phyloP scores from a whole-genome alignment of 1,139 yeast genomes.

The Lodderomyces margitis region DNA sequence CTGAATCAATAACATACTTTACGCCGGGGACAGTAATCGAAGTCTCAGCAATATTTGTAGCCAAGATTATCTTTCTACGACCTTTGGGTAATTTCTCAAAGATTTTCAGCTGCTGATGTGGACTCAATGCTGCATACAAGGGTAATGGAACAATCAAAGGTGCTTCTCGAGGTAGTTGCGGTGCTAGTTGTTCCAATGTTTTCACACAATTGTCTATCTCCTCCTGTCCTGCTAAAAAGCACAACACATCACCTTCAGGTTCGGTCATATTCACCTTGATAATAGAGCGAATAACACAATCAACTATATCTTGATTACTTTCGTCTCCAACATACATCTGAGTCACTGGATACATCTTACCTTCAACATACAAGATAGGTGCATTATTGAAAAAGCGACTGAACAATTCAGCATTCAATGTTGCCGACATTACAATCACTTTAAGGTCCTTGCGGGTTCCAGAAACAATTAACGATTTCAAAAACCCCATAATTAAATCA shows the following conservation, averaged over 20 bases:
- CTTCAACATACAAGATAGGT: slow-evolving; percentile 82
- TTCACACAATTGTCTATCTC: slow-evolving; percentile 87
- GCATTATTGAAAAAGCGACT: slow-evolving; percentile 74
- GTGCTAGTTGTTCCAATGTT: slow-evolving; percentile 58
- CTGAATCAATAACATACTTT: slow-evolving; percentile 90
- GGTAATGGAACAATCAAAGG: slow-evolving; percentile 80
- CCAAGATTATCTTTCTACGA: slow-evolving; percentile 78
- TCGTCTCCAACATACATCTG: slow-evolving; percentile 55
- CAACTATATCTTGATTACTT: slow-evolving; percentile 74
- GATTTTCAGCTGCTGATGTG: slow-evolving; percentile 74
- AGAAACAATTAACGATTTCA: slow-evolving; percentile 58
- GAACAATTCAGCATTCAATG: slow-evolving; percentile 89
- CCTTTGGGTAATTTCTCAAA: slow-evolving; percentile 59
- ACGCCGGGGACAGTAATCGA: slow-evolving; percentile 95
- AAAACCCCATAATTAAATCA: slow-evolving; percentile 83
- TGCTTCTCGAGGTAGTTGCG: slow-evolving; percentile 67
- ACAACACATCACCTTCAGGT: slow-evolving; percentile 81
- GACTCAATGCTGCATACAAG: slow-evolving; percentile 89
- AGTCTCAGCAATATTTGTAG: slow-evolving; percentile 97
- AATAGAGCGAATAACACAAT: slow-evolving; percentile 69
- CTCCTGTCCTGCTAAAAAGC: slow-evolving; percentile 94
- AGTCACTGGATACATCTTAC: slow-evolving; percentile 83
- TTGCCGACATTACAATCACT: slow-evolving; percentile 87
- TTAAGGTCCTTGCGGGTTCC: slow-evolving; percentile 54
- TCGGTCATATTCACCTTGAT: slow-evolving; percentile 79